These are phyloP conservation scores for Populus nigra DNA, from an alignment of 345 rosid species.

Conservation along the genomic window DNA sequence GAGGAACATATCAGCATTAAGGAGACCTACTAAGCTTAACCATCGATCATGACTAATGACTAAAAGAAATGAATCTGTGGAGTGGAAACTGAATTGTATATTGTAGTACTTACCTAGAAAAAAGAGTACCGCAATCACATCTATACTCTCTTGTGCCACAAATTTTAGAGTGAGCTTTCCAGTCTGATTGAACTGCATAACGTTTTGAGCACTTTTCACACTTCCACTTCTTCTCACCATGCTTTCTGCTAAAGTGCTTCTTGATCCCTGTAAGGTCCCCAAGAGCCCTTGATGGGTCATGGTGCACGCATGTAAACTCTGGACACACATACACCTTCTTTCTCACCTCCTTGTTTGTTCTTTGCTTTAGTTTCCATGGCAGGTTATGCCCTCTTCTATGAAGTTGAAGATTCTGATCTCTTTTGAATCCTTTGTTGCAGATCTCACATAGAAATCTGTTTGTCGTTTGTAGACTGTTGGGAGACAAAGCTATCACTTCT, in stretches of 20 bases:
- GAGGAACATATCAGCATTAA: not conserved
- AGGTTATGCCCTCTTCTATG: slow-evolving; percentile 66
- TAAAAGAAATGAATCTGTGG: not conserved
- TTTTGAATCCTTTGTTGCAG: slow-evolving; percentile 62
- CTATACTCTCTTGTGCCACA: slow-evolving; percentile 65
- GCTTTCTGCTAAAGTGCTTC: slow-evolving; percentile 60
- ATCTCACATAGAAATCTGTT: slow-evolving; percentile 60
- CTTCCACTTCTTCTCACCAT: slow-evolving; percentile 69
- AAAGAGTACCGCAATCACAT: slow-evolving; percentile 60
- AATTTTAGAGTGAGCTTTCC: slow-evolving; percentile 65
- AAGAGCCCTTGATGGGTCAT: slow-evolving; percentile 59
- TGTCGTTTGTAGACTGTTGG: slow-evolving; percentile 44
- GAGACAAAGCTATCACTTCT: slow-evolving; percentile 58
- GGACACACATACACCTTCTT: slow-evolving; percentile 63
- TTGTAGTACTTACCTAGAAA: slow-evolving; percentile 45
- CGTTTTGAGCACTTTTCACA: slow-evolving; percentile 59
- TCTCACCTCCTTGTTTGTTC: slow-evolving; percentile 42
- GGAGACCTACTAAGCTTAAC: not conserved
- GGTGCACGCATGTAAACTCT: slow-evolving; percentile 50
- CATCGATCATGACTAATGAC: not conserved
- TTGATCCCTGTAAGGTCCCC: slow-evolving; percentile 70
- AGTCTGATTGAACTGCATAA: slow-evolving; percentile 64
- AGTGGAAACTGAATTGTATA: not conserved
- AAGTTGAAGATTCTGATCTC: slow-evolving; percentile 72
- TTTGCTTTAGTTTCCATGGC: slow-evolving; percentile 68